Evolutionary conservation across 108 stramenopile genomes (phyloP).

Genomic region (Cylindrotheca closterium): DNA sequence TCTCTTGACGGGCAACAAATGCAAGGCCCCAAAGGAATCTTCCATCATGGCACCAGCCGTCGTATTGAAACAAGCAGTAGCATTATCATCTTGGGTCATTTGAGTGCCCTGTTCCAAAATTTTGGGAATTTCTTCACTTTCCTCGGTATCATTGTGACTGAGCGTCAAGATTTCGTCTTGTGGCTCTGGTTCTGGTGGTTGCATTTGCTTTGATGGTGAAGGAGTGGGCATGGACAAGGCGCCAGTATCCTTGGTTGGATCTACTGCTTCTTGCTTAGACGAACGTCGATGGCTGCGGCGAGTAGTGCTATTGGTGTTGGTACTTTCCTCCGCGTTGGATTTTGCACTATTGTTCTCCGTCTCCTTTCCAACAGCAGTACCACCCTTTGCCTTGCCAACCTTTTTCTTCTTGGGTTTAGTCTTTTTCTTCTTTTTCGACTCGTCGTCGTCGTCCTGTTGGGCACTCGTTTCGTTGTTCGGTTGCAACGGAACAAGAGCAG

Average conservation of each 20-base stretch:
- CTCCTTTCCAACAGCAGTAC: no score
- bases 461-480: neutral
- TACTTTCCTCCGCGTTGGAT: no score
- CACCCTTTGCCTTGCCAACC: no score
- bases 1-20: conserved; percentile 2
- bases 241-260: no score
- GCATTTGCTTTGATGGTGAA: neutral
- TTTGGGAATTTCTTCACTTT: conserved; percentile 1
- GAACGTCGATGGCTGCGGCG: no score
- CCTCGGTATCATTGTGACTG: neutral
- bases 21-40: conserved; percentile 26
- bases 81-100: no score
- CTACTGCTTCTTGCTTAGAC: no score
- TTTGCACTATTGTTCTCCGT: neutral
- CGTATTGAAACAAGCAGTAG: neutral
- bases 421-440: neutral
- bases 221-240: neutral
- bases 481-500: no score
- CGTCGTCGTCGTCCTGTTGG: conserved; percentile 1
- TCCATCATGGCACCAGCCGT: conserved; percentile 4
- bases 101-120: neutral
- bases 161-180: neutral
- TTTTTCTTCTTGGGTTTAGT: neutral
- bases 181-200: neutral
- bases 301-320: no score